A percentile compares a stretch with the other conserved stretches of the same genome.
Conservation (phyloP, 129 eudicot species). For the Rutidosis leptorrhynchoides region DNA sequence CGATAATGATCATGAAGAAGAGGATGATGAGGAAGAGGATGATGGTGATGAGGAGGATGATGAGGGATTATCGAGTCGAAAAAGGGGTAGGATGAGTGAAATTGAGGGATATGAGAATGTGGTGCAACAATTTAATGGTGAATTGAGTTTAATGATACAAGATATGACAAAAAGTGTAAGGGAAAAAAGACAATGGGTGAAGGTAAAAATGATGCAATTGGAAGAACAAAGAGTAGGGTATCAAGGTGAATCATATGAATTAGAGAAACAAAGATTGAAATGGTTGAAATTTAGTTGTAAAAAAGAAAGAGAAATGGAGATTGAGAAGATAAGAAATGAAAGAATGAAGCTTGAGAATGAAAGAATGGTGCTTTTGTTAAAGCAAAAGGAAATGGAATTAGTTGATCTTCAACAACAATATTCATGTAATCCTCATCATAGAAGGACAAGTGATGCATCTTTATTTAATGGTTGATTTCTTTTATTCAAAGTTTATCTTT, state of each 20-base stretch:
- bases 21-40: constrained; percentile 30
- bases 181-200: constrained; percentile 84
- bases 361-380: constrained; percentile 64
- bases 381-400: constrained; percentile 66
- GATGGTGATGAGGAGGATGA: constrained; percentile 35
- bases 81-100: constrained; percentile 15
- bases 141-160: constrained; percentile 38
- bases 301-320: constrained; percentile 82
- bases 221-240: constrained; percentile 57
- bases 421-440: constrained; percentile 29
- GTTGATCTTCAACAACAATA: constrained; percentile 40
- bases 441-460: constrained; percentile 39
- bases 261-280: constrained; percentile 62
- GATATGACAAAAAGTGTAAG: constrained; percentile 42
- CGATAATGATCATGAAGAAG: constrained; percentile 31
- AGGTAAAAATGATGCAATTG: constrained; percentile 44
- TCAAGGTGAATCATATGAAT: constrained; percentile 50
- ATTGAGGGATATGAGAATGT: constrained; percentile 21
- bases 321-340: constrained; percentile 58
- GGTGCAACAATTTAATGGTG: constrained; percentile 39
- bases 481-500: not conserved
- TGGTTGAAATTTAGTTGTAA: constrained; percentile 70
- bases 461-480: constrained; percentile 38
- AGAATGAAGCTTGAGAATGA: constrained; percentile 70
- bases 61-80: constrained; percentile 35